Percentiles rank a stretch among this genome's conserved stretches.
These are phyloP conservation scores for Diaporthe citri DNA, from an alignment of 2,329 filamentous ascomycete genomes.

Conservation along the genomic window DNA sequence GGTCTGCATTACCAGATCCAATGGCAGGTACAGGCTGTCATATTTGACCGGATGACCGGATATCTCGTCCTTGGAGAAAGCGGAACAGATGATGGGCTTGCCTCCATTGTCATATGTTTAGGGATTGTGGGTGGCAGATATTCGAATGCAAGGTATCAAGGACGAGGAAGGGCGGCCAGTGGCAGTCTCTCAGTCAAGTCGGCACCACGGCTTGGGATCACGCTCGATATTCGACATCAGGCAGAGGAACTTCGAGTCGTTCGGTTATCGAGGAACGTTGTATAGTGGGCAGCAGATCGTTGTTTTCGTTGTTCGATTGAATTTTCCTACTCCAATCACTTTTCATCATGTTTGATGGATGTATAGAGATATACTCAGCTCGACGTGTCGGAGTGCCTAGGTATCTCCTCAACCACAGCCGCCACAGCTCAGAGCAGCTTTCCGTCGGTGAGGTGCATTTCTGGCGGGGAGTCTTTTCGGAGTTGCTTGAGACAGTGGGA, in stretches of 20 bases:
- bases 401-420: neutral
- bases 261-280: neutral
- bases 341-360: neutral
- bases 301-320: neutral
- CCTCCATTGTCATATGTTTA: neutral
- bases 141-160: neutral
- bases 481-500: neutral
- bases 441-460: neutral
- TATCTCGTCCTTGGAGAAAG: neutral
- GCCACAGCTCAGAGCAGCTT: neutral
- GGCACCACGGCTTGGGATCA: neutral
- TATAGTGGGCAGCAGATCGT: neutral
- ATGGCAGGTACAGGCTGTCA: neutral
- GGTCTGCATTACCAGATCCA: neutral
- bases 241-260: neutral
- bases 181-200: neutral
- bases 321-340: neutral
- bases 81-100: neutral
- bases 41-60: neutral
- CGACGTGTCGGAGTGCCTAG: no score
- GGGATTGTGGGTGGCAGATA: neutral
- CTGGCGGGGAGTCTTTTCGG: neutral
- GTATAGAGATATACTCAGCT: no score
- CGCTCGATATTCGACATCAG: neutral
- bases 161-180: neutral